phyloP scores from a whole-genome alignment of 176 grass and related monocot genomes.

The Oryza nivara region DNA sequence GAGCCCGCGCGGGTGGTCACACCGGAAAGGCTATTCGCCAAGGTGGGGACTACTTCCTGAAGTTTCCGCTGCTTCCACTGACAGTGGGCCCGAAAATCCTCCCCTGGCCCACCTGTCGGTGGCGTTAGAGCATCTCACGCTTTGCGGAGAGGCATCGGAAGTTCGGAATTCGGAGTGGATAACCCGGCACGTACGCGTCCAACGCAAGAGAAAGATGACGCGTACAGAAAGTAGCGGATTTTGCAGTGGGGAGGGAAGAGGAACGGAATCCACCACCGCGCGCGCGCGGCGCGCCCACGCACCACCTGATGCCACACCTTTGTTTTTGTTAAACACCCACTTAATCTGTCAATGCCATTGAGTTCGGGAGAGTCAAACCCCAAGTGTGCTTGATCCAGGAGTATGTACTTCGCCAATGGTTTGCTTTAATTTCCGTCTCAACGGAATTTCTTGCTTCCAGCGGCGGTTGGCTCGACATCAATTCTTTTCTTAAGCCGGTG shows the following conservation, averaged over 20 bases:
- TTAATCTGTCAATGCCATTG: no score
- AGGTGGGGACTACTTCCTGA: no score
- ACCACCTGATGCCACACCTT: not conserved
- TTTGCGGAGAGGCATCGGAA: not conserved
- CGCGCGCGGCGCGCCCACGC: no score
- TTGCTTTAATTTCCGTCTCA: no score
- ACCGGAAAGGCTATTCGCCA: not conserved
- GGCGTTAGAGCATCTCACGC: not conserved
- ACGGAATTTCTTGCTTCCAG: no score
- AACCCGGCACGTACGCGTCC: not conserved
- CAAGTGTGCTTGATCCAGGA: no score
- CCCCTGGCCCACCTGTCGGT: not conserved
- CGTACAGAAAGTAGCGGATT: not conserved
- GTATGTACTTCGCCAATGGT: no score
- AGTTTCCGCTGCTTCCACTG: not conserved
- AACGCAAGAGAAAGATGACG: not conserved
- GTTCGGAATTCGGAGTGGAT: not conserved
- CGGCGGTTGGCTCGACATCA: no score
- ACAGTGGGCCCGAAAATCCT: not conserved
- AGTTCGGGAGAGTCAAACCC: no score
- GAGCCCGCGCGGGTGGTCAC: not conserved
- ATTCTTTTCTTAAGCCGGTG: no score
- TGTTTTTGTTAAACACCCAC: not conserved
- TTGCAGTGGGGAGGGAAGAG: not conserved
- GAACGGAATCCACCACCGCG: not conserved